Evolutionary conservation across 2,329 filamentous ascomycete genomes (phyloP), one percentile per base, ranked within the genome.

Genomic region (Beauveria scarabaeidicola): DNA sequence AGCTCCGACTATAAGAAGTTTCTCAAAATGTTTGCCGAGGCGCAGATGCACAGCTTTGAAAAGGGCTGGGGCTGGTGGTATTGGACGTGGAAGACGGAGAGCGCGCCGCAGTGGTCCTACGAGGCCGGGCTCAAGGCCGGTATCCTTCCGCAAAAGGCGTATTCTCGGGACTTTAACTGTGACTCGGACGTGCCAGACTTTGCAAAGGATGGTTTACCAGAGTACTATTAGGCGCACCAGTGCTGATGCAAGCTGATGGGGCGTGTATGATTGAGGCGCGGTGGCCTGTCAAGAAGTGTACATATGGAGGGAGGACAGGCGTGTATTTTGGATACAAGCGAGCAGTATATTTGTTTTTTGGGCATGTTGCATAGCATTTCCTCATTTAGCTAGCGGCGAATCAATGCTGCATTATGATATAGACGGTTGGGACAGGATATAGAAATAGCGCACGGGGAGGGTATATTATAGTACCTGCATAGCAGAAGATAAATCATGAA

Each of bases 1-100:
- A 85, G 81, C 41, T 77, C 78, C 61, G 75, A 77, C 5, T 99
- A 99, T 75, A 96, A 94, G 75, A 76, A 85, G 65, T 97, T 93
- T 74, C 78, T 99, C 63, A 82, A 84, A 64, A 90, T 89, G 74
- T 97, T 97, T 74, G 94, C 94, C 6, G 88, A 96, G 74, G 94
- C 92, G 58, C 94, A 99, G 77, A 99, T 99, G 90, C 81, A 87
- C 66, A 90, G 87, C 61, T 99, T 97, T 69, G 93, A 97, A 73
- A 86, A 87, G 63, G 91, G 90, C 6, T 94, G 89, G 87, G 94
- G 94, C 52, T 99, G 94, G 94, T 97, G 96, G 76, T 99, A 99
- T 75, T 99, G 94, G 94, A 97, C 92, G 38, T 96, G 94, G 93
- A 84, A 91, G 74, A 96, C 93, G 32, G 93, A 97, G 77, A 80